phyloP scores from a whole-genome alignment of 1,139 yeast genomes.

The Scheffersomyces titani region DNA sequence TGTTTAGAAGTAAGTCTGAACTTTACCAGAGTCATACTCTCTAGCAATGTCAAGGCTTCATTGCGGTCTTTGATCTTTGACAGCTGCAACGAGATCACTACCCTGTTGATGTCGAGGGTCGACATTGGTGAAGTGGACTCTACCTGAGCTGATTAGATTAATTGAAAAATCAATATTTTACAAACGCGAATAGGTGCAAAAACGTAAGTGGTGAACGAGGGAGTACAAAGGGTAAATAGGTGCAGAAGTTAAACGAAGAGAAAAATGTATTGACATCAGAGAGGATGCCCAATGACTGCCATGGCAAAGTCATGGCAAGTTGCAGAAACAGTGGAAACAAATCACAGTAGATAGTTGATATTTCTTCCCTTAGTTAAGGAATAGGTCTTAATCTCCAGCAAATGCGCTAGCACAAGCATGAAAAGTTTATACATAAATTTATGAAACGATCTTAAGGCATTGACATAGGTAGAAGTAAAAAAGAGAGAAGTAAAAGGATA shows the following conservation, averaged over 20 bases:
- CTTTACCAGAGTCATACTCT: slow-evolving; percentile 25
- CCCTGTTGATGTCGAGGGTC: slow-evolving; percentile 20
- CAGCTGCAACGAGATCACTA: slow-evolving; percentile 32
- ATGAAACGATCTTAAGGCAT: not conserved
- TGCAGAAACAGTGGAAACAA: not conserved
- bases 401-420: not conserved
- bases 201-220: not conserved
- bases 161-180: not conserved
- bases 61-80: slow-evolving; percentile 54
- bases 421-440: too few relatives aligned
- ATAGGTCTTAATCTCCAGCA: not conserved
- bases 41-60: slow-evolving; percentile 48
- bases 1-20: slow-evolving; percentile 23
- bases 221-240: not conserved
- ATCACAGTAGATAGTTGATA: not conserved
- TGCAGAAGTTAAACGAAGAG: not conserved
- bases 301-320: too few relatives aligned
- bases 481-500: not conserved
- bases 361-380: not conserved
- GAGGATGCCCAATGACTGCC: not conserved
- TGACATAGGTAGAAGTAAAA: not conserved
- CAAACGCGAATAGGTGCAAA: not conserved
- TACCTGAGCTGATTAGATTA: not conserved
- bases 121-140: slow-evolving; percentile 14
- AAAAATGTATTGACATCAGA: not conserved